Conservation (phyloP, 2,329 filamentous ascomycete species). For the Xylaria multiplex region DNA sequence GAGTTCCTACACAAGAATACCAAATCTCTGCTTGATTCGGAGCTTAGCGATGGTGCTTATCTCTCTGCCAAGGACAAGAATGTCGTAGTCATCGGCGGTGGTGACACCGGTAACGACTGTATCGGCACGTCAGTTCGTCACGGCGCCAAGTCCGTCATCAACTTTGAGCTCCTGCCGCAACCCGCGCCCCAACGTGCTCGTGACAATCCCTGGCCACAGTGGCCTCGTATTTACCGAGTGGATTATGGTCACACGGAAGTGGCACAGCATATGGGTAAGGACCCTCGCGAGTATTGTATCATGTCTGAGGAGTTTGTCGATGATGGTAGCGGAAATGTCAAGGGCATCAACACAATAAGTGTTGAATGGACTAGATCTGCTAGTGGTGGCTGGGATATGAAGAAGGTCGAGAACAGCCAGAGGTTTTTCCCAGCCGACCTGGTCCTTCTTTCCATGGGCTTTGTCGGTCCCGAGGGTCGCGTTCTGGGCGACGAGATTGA, state of each 20-base stretch:
- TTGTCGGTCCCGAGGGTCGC: slow-evolving; percentile 91
- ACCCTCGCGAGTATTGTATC: slow-evolving; percentile 96
- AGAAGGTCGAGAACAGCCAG: slow-evolving; percentile 91
- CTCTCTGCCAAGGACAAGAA: slow-evolving; percentile 96
- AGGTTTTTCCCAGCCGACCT: slow-evolving; percentile 97
- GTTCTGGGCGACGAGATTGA: slow-evolving; percentile 89
- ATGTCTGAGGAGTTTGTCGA: slow-evolving; percentile 98
- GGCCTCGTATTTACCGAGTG: slow-evolving; percentile 97
- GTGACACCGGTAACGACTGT: slow-evolving; percentile 97
- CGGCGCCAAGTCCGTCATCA: slow-evolving; percentile 93
- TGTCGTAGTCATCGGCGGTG: slow-evolving; percentile 95
- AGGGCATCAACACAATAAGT: slow-evolving; percentile 94
- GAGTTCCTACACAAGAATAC: slow-evolving; percentile 98
- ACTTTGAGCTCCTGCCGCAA: slow-evolving; percentile 95
- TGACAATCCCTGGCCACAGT: slow-evolving; percentile 98
- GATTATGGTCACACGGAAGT: slow-evolving; percentile 98
- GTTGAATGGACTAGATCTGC: slow-evolving; percentile 95
- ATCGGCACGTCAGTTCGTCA: slow-evolving; percentile 97
- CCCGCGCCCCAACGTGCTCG: slow-evolving; percentile 88
- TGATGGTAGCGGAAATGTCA: slow-evolving; percentile 86
- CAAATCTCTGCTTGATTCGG: slow-evolving; percentile 94
- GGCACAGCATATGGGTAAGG: slow-evolving; percentile 94
- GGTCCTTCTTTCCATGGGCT: slow-evolving; percentile 95
- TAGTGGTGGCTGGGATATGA: slow-evolving; percentile 97
- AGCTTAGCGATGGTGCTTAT: slow-evolving; percentile 83